Conservation (phyloP, 148 eudicot species). For the Diospyros kaki region DNA sequence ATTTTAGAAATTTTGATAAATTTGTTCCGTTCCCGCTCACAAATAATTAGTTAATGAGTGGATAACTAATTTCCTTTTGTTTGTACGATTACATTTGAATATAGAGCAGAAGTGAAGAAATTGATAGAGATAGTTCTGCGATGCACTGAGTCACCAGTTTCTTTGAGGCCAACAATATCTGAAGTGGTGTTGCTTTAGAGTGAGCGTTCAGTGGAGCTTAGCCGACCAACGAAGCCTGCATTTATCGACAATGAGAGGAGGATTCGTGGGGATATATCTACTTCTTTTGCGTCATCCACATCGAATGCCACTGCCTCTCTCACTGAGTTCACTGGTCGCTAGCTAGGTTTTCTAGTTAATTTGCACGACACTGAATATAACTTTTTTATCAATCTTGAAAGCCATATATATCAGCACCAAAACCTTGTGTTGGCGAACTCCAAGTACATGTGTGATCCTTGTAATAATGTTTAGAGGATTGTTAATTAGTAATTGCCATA, state of each 20-base stretch:
- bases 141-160: constrained; percentile 39
- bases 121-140: constrained; percentile 33
- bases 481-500: too few species aligned
- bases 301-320: constrained; percentile 17
- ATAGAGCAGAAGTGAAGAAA: constrained; percentile 25
- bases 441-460: too few species aligned
- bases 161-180: constrained; percentile 45
- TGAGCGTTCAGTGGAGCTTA: constrained; percentile 13
- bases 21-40: too few species aligned
- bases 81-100: constrained; percentile 7
- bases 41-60: too few species aligned
- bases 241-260: constrained; percentile 17
- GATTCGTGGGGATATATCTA: constrained; percentile 10
- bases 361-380: too few species aligned
- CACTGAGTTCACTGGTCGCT: constrained; percentile 13
- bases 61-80: too few species aligned
- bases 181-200: constrained; percentile 34
- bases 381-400: too few species aligned
- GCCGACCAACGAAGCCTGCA: constrained; percentile 16
- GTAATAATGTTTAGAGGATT: too few species aligned
- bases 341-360: too few species aligned
- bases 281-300: constrained; percentile 5
- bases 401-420: too few species aligned
- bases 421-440: too few species aligned
- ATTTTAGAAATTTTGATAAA: too few species aligned